Evolutionary conservation across 192 early-diverging fungal species (phyloP), one percentile per base, ranked within the genome.

Genomic region (Coemansia sp.): DNA sequence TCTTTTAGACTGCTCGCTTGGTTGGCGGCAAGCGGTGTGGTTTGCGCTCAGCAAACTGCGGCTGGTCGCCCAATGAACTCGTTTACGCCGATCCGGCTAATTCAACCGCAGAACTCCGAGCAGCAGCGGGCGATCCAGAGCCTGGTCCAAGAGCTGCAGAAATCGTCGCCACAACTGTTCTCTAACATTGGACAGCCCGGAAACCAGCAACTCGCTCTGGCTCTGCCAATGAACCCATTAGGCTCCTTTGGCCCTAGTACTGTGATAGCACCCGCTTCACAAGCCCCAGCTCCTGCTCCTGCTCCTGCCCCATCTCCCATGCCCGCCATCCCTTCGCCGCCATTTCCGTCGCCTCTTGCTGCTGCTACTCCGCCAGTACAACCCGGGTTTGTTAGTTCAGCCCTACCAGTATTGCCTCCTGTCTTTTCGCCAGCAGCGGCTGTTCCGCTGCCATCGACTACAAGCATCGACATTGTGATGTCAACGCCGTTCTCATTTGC

Each of bases 71-170:
- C 60, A 13, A 58, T 70, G 23, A 63, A 53, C 46, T 44, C 64
- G 17, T 74, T 79, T 50, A 72, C 78, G n/a, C 78, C 78, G 14
- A 73, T 80, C 60, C 69, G 78, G 7, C 60, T 80, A 14, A 80
- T 80, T 46, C 78, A 80, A 64, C 47, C 78, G 4, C 78, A 80
- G 38, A 74, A 71, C 2, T 60, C 70, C 16, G 78, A 80, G 38
- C 78, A 80, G 61, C 67, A 75, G 42, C 73, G 71, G 46, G 74
- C 78, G 19, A 81, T 81, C 37, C 74, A 81, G 35, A 81, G 65
- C 14, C 61, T 81, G 5, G 70, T 81, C 3, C 73, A 81, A 14
- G 78, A 81, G 70, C 70, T 81, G n/a, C 70, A 75, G 47, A 68
- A 59, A 28, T 28, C 67, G 11, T 69, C 78, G 4, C 78, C 78